phyloP scores from a whole-genome alignment of 2,329 filamentous ascomycete species.

The Colletotrichum sp. region DNA sequence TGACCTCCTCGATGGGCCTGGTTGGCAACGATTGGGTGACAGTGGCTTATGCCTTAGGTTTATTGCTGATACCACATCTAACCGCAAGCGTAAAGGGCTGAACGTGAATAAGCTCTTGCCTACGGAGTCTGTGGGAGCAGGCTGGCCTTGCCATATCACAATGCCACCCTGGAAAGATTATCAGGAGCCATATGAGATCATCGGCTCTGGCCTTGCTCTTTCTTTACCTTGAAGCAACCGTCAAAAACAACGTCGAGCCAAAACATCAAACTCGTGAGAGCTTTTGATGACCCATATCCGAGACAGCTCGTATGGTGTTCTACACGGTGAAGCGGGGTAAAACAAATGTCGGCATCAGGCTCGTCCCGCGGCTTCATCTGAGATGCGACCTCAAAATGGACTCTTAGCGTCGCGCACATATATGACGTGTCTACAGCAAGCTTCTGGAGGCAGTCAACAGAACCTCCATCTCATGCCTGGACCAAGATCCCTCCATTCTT shows the following conservation, averaged over 20 bases:
- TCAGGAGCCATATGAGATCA: neutral
- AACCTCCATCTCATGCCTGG: neutral
- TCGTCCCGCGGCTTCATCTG: neutral
- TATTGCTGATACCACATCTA: too few species aligned
- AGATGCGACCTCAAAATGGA: neutral
- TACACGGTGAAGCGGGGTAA: neutral
- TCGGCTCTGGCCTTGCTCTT: too few species aligned
- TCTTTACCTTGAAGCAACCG: neutral
- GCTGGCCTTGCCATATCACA: neutral
- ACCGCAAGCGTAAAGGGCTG: neutral
- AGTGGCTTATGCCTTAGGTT: too few species aligned
- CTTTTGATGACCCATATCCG: neutral
- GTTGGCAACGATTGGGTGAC: neutral
- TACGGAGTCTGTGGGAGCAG: neutral
- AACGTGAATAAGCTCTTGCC: neutral
- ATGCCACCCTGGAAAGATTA: neutral
- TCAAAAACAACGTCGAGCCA: fast-evolving
- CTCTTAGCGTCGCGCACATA: neutral
- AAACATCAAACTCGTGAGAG: neutral
- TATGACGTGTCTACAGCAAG: neutral
- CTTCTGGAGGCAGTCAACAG: neutral
- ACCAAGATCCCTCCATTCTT: neutral
- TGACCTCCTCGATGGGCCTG: neutral
- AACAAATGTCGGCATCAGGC: neutral
- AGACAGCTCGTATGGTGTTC: neutral